Evolutionary conservation across 1,139 yeast species (phyloP).

Genomic region (Debaryomyces sp.): DNA sequence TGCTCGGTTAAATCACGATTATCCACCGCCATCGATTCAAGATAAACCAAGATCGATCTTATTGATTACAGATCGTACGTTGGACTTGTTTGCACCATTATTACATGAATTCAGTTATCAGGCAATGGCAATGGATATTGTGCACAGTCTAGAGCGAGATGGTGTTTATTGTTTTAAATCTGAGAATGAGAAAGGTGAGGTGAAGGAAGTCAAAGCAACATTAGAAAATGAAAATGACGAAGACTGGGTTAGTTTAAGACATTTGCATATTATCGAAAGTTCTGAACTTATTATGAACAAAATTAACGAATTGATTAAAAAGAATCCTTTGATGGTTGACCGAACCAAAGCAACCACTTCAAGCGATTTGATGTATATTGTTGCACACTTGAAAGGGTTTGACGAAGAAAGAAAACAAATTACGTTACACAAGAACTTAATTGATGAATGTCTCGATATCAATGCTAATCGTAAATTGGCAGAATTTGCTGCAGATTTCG

Average conservation of each 20-base stretch:
- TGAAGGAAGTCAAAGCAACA: constrained; percentile 41
- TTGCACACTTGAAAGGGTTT: constrained; percentile 68
- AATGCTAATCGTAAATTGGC: constrained; percentile 59
- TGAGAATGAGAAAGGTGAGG: constrained; percentile 62
- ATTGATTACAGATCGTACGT: constrained; percentile 76
- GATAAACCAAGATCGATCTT: constrained; percentile 72
- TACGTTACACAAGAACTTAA: constrained; percentile 59
- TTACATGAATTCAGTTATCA: constrained; percentile 93
- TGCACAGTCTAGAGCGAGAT: constrained; percentile 52
- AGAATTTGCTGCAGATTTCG: constrained; percentile 65
- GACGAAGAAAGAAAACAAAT: constrained; percentile 67
- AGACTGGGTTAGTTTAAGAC: constrained; percentile 75
- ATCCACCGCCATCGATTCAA: constrained; percentile 57
- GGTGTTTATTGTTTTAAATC: constrained; percentile 61
- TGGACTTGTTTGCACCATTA: constrained; percentile 83
- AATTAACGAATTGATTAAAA: constrained; percentile 67
- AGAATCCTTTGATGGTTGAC: constrained; percentile 73
- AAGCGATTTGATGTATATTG: constrained; percentile 63
- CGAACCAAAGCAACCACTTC: constrained; percentile 62
- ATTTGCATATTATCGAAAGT: constrained; percentile 76
- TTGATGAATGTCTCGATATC: constrained; percentile 57
- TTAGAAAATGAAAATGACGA: constrained; percentile 67
- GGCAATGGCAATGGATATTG: constrained; percentile 85
- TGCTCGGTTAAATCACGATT: constrained; percentile 67
- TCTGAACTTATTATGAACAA: constrained; percentile 63